phyloP scores from a whole-genome alignment of 75 land plant genomes.

The Cunninghamia lanceolata region DNA sequence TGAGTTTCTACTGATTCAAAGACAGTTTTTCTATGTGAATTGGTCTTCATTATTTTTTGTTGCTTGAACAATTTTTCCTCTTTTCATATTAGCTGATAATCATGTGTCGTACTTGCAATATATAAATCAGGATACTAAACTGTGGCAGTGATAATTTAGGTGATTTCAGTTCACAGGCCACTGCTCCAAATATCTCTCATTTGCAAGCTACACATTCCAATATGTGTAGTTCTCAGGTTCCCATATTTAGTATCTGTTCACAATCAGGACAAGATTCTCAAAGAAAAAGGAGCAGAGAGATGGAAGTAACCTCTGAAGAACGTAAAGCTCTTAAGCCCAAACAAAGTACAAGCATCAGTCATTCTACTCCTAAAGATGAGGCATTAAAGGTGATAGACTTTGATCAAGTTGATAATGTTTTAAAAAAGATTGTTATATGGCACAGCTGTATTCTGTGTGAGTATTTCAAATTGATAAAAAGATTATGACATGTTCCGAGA shows the following conservation, averaged over 20 bases:
- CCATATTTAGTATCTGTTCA: background rate
- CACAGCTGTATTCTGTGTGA: background rate
- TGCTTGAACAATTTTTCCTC: background rate
- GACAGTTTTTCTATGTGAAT: background rate
- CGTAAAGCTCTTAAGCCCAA: background rate
- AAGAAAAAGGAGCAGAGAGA: constrained; percentile 1
- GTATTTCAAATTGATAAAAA: background rate
- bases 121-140: background rate
- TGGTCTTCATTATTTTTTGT: background rate
- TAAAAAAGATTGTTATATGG: background rate
- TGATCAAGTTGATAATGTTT: background rate
- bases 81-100: background rate
- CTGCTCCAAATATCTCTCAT: background rate
- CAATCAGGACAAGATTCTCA: background rate
- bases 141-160: background rate
- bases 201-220: background rate
- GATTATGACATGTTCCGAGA: background rate
- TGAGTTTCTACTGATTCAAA: background rate
- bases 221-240: background rate
- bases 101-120: background rate
- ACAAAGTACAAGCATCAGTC: background rate
- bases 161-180: background rate
- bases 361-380: background rate
- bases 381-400: background rate
- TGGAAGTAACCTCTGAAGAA: background rate